Conservation (phyloP, 2,329 filamentous ascomycete genomes). For the Periglandula ipomoeae region DNA sequence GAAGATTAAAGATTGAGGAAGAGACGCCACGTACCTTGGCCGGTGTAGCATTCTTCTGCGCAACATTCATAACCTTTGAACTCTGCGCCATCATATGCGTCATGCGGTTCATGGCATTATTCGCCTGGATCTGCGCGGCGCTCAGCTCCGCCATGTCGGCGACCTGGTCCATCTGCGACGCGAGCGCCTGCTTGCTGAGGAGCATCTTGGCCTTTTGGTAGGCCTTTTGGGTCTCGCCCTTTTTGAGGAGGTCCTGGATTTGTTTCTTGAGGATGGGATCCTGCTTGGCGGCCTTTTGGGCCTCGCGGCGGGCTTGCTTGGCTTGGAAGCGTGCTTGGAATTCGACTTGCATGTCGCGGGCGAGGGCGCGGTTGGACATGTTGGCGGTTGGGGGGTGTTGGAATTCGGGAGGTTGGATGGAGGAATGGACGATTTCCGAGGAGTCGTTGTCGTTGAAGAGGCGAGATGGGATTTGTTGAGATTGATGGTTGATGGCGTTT, state of each 20-base stretch:
- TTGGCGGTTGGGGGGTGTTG: slow-evolving; percentile 13
- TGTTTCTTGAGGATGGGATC: slow-evolving; percentile 53
- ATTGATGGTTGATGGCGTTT: too few relatives aligned
- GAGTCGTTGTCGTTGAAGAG: not conserved
- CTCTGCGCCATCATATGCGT: slow-evolving; percentile 54
- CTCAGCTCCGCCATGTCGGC: slow-evolving; percentile 55
- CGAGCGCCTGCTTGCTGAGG: slow-evolving; percentile 51
- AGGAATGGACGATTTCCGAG: not conserved
- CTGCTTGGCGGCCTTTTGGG: slow-evolving; percentile 51
- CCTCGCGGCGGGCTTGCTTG: slow-evolving; percentile 52
- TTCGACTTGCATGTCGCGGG: slow-evolving; percentile 54
- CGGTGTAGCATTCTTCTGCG: slow-evolving; percentile 49
- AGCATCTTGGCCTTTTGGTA: slow-evolving; percentile 56
- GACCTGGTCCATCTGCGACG: slow-evolving; percentile 55
- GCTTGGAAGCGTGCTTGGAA: slow-evolving; percentile 56
- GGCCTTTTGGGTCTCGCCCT: slow-evolving; percentile 53
- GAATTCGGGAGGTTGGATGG: not conserved
- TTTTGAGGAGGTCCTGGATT: slow-evolving; percentile 53
- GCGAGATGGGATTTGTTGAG: not conserved
- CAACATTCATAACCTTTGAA: slow-evolving; percentile 47
- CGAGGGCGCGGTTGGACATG: slow-evolving; percentile 51
- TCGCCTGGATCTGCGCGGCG: slow-evolving; percentile 53
- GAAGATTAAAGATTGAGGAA: not conserved
- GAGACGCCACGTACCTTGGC: slow-evolving; percentile 34
- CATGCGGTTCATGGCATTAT: slow-evolving; percentile 58